Conservation (phyloP, 2,329 filamentous ascomycete genomes). For the Mariannaea sp. region DNA sequence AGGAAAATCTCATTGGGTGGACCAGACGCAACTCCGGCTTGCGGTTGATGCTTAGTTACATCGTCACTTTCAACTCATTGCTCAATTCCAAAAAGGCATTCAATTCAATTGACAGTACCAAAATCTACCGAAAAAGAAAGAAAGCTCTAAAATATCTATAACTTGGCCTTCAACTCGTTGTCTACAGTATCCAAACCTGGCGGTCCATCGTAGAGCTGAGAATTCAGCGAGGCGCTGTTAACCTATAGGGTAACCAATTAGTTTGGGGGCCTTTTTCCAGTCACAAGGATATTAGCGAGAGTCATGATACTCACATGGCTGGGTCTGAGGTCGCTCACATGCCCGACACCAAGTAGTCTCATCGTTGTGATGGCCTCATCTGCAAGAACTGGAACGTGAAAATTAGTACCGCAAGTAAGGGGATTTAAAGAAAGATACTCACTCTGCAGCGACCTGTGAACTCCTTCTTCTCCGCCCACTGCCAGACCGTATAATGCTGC, state of each 20-base stretch:
- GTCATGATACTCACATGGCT: constrained; percentile 13
- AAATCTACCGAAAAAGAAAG: not conserved
- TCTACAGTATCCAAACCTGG: not conserved
- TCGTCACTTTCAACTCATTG: not conserved
- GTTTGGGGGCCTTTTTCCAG: not conserved
- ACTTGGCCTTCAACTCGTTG: not conserved
- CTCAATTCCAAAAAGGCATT: not conserved
- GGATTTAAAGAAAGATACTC: not conserved
- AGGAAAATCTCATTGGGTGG: not conserved
- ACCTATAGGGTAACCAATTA: not conserved
- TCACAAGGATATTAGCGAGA: not conserved
- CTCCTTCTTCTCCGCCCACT: constrained; percentile 16
- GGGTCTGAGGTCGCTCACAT: constrained; percentile 10
- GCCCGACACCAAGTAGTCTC: constrained; percentile 17
- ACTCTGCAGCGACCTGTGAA: constrained; percentile 20
- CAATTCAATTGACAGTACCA: not conserved
- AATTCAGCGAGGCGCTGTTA: constrained; percentile 1
- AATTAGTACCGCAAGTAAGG: not conserved
- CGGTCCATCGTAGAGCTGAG: constrained; percentile 6
- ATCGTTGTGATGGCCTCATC: constrained; percentile 19
- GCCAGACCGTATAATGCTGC: constrained; percentile 56
- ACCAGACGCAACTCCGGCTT: not conserved
- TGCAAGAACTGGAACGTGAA: constrained; percentile 11
- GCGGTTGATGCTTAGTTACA: not conserved
- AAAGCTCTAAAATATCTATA: not conserved